Evolutionary conservation across 2,329 filamentous ascomycete genomes (phyloP), one percentile per base, ranked within the genome.

Genomic region (Arthrobotrys megalospora): DNA sequence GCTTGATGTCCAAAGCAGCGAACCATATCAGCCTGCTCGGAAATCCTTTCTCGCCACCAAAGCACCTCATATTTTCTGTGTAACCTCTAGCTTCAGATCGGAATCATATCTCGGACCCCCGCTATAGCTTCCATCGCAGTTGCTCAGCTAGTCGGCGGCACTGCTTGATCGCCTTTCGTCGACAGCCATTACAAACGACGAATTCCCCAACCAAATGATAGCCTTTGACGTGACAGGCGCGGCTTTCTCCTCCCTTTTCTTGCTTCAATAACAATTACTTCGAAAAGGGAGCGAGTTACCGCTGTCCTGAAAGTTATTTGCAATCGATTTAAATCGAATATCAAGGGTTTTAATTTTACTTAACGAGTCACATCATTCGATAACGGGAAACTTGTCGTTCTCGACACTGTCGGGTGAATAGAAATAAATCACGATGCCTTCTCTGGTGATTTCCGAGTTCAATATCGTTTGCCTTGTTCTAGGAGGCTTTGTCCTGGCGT

Each of bases 401-500:
- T 28, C 19, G 2, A 36, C 1, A 2, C 14, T 55, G 4, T 8
- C 2, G 16, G 16, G 28, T 8, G 14, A 19, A 28, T 3, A 11
- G 19, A 28, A 34, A 41, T 24, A 38, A 34, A 41, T 24, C 48
- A 55, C 21, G 14, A 90, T 91, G 89, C 89, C 89, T 77, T 89
- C 86, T 50, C 86, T 94, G 50, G 87, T 88, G 5, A 82, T 91
- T 38, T 90, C 88, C 80, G 92, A 94, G 83, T 97, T 97, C 87
- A 96, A 97, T 85, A 92, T 96, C 80, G 89, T 94, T 68, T 90
- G 93, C 83, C 91, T 92, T 66, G 89, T 93, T 6, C 85, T 91
- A 11, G 94, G 94, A 12, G 94, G 93, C 1, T 97, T 96, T 85
- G 90, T 97, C 79, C 93, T 93, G 0, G 81, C 96, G n/a, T 97